Base-by-base conservation (phyloP, 1,284 basidiomycete species). In the Tremellales sp. region DNA sequence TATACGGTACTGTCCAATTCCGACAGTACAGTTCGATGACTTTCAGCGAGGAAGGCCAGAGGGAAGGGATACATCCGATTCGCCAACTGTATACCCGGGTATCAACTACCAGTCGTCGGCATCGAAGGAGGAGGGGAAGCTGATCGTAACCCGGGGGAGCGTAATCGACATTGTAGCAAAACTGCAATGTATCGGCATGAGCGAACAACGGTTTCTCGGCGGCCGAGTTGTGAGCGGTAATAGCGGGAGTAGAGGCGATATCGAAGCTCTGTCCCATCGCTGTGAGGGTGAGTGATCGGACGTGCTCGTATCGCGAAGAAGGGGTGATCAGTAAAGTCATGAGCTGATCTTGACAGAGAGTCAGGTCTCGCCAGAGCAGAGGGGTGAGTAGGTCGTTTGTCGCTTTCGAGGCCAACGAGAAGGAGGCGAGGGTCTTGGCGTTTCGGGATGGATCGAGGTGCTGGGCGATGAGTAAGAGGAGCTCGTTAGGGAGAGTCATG, bases 401-500 rank as follows among this genome's bases (percentile, higher is more conserved):
- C 6, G 33, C 15, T n/a, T 13, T n/a, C 4, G 33, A 36, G 4
- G 33, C 19, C 13, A n/a, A 4, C 6, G 33, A 36, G 33, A 36
- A 17, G 33, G 33, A 36, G 19, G 33, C 15, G 33, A 36, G 33
- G 33, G 33, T 36, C 19, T 36, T 36, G 13, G 33, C 33, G 15
- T 36, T 13, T 5, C 15, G 19, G 4, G 13, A 36, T 13, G 33
- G 33, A n/a, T 21, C 3, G 12, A 48, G 11, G 10, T 48, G 33
- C 7, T 33, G n/a, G n/a, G 35, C 45, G 22, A 52, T 26, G n/a
- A 42, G 41, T 4, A 47, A 17, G 17, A 40, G 29, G 11, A 48
- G 21, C 35, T 52, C 50, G 6, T 40, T 33, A 13, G 46, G 39
- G 25, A 51, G 15, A 8, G 13, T 12, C 43, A 44, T 44, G 25